Evolutionary conservation across 441 rosid genomes (phyloP), one percentile per base, ranked within the genome.

Genomic region (Kokia cookei): DNA sequence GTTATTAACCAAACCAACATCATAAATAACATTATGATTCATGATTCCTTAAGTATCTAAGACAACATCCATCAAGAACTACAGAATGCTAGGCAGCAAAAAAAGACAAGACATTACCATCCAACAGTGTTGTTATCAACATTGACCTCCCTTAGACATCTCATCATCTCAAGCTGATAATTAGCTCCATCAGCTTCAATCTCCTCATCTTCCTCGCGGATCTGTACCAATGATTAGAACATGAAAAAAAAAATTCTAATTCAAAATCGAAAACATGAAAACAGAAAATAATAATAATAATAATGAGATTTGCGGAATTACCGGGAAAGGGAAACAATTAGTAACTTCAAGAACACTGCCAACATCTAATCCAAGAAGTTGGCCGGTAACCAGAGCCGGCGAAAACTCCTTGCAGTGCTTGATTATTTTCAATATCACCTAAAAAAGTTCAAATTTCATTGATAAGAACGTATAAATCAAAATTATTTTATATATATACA

Each of bases 131-230:
- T 95, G 79, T 95, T 95, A 80, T 95, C 99, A 35, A 95, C 99
- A 77, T 95, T 95, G 73, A 95, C 99, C 87, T 95, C 99, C 77
- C 98, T 88, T 74, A 95, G 78, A 77, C 99, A 95, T 80, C 97
- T 88, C 99, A 95, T 93, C 99, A 95, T 93, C 57, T 95, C 99
- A 83, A 95, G 99, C 88, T 95, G 99, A 78, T 95, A 95, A 80
- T 95, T 93, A 13, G 98, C 98, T 71, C 99, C 99, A 76, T 95
- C 98, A 5, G 97, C 97, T 82, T 95, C 99, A 81, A 91, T 86
- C 83, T 95, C 99, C 81, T 93, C 99, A 73, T 95, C 96, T 68
- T 93, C 99, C 70, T 95, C 97, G 15, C 93, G 85, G 73, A 89
- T 84, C 97, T 94, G 69, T 2, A 4, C 1, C 59, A 11, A 29